These are phyloP conservation scores for Pogostemon cablin DNA, from an alignment of 257 asterid genomes.

Conservation along the genomic window DNA sequence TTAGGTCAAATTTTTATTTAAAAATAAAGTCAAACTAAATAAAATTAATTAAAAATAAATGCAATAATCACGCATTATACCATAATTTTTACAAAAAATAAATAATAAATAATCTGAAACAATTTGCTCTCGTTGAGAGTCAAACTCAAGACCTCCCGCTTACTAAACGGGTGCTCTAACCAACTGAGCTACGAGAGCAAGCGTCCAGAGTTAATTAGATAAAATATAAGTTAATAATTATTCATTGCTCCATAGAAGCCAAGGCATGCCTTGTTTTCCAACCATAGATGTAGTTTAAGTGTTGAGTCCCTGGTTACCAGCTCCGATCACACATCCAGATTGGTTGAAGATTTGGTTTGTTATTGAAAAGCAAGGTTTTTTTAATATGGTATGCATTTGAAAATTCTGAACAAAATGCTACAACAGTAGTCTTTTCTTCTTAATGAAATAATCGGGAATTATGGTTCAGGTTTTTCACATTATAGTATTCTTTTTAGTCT, in stretches of 20 bases:
- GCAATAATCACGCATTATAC: too few relatives aligned
- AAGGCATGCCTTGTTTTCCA: not conserved
- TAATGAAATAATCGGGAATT: not conserved
- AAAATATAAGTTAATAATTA: not conserved
- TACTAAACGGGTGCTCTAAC: slow-evolving; percentile 98
- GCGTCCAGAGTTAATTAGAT: too few relatives aligned
- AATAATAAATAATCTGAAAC: too few relatives aligned
- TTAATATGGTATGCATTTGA: not conserved
- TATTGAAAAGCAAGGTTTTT: slow-evolving; percentile 3
- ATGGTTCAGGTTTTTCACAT: slow-evolving; percentile 15
- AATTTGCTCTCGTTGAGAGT: slow-evolving; percentile 67
- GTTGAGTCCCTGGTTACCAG: not conserved
- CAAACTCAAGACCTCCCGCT: slow-evolving; percentile 98
- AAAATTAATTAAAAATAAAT: too few relatives aligned
- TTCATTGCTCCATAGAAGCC: not conserved
- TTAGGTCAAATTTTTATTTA: too few relatives aligned
- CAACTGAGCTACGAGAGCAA: slow-evolving; percentile 92
- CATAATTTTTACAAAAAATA: too few relatives aligned
- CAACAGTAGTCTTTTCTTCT: not conserved
- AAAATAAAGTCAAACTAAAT: too few relatives aligned
- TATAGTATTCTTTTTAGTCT: not conserved
- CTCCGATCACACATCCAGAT: not conserved
- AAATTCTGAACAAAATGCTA: slow-evolving; percentile 3
- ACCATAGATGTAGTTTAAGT: not conserved
- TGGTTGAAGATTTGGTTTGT: not conserved